phyloP scores from a whole-genome alignment of 345 rosid species.

The Eucalyptus cloeziana region DNA sequence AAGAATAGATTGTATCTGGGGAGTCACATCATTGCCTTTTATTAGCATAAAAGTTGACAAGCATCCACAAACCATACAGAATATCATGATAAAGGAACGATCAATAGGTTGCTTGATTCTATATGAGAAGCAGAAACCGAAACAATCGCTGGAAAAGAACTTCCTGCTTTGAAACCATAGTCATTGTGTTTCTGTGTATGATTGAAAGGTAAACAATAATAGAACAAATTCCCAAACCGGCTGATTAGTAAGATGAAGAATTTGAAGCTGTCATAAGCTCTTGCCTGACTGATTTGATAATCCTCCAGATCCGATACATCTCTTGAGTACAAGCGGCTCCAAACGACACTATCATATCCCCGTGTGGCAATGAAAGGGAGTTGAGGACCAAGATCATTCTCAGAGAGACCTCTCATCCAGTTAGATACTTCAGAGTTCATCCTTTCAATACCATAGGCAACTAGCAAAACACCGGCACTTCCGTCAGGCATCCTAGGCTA shows the following conservation, averaged over 20 bases:
- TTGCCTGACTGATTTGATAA: conserved; percentile 59
- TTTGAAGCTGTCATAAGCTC: not conserved
- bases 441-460: conserved; percentile 78
- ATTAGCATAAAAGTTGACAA: not conserved
- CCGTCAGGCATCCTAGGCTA: conserved; percentile 8
- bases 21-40: not conserved
- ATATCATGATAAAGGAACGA: not conserved
- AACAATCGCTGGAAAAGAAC: not conserved
- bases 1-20: conserved; percentile 52
- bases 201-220: not conserved
- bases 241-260: not conserved
- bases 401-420: conserved; percentile 73
- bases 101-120: not conserved
- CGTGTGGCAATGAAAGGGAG: conserved; percentile 73
- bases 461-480: conserved; percentile 32
- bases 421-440: conserved; percentile 69
- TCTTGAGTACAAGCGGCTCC: conserved; percentile 82
- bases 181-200: not conserved
- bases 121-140: not conserved
- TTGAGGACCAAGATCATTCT: conserved; percentile 18
- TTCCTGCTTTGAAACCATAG: not conserved
- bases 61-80: not conserved
- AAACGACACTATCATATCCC: conserved; percentile 84
- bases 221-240: not conserved
- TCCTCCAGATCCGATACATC: conserved; percentile 48